Evolutionary conservation across 768 basidiomycete species (phyloP), one percentile per base, ranked within the genome.

Genomic region (Auricularia sp.): DNA sequence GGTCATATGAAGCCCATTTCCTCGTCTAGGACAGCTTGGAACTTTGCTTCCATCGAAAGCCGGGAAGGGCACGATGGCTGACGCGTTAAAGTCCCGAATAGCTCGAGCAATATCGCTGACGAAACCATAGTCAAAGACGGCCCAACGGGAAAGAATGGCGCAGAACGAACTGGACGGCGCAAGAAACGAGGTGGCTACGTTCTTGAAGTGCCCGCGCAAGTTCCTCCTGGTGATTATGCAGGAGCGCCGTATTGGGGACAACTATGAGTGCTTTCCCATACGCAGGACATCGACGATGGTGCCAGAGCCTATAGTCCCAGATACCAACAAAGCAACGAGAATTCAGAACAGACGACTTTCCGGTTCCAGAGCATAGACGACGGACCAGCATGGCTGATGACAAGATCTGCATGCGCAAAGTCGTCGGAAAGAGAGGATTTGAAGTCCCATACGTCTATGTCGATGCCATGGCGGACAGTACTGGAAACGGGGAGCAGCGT

Each of bases 151-250:
- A 36, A 87, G 88, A 70, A 7, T 21, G 35, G 23, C 51, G 63
- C 35, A 43, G 54, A n/a, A 76, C 88, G 77, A 74, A 92, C 91
- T 73, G 70, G 58, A 86, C 77, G 14, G 78, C 81, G 1, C 85
- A 80, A 29, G 84, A 75, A 65, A 74, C 80, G 58, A 93, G 75
- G 74, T 91, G 79, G 5, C 82, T 81, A 42, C 83, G 79, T 18
- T 72, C 73, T 16, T 79, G 78, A 63, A 99, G 77, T 12, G 85
- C 84, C 47, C 80, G 74, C 0, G 96, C 93, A 4, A 99, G 79
- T 71, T 99, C 93, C 63, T 86, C 80, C 78, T 99, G 96, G 71
- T 99, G 96, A 72, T 97, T 91, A 73, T 97, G 88, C 73, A 95
- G 82, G 36, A 99, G 77, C 0, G 90, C 88, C 53, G 86, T 78